Percentiles rank a stretch among this genome's conserved stretches.
These are phyloP conservation scores for Pouteria glomerata DNA, from an alignment of 148 eudicot species.

Conservation along the genomic window DNA sequence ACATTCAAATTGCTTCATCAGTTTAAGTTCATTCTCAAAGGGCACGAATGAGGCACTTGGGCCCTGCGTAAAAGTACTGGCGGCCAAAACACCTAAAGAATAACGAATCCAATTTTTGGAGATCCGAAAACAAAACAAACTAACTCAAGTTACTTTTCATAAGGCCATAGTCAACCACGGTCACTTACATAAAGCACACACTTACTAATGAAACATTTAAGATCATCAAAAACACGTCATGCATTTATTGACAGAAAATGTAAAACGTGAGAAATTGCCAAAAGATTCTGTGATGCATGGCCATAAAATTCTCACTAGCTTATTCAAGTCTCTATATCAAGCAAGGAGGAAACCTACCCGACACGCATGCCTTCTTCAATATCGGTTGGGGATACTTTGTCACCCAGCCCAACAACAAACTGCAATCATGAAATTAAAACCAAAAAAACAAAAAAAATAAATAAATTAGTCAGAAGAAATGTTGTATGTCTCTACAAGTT, in stretches of 20 bases:
- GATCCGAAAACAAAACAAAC: too few relatives aligned
- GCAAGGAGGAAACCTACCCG: conserved; percentile 51
- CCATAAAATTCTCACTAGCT: not conserved
- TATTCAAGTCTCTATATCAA: not conserved
- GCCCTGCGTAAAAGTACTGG: too few relatives aligned
- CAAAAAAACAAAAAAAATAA: too few relatives aligned
- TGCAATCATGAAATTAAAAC: conserved; percentile 44
- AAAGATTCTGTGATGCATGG: not conserved
- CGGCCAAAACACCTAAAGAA: too few relatives aligned
- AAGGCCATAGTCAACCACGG: too few relatives aligned
- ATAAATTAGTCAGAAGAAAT: conserved; percentile 15
- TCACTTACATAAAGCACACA: not conserved
- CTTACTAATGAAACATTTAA: not conserved
- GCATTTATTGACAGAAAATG: not conserved
- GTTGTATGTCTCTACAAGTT: not conserved
- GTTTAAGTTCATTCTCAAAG: too few relatives aligned
- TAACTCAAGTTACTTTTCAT: too few relatives aligned
- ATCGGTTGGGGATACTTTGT: conserved; percentile 98
- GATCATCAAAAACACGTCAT: not conserved
- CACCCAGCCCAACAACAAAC: conserved; percentile 99
- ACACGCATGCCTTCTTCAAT: conserved; percentile 99
- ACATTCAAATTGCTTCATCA: too few relatives aligned
- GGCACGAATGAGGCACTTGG: too few relatives aligned
- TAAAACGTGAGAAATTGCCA: not conserved
- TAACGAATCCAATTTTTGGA: too few relatives aligned